Evolutionary conservation across 352 stramenopile species (phyloP), one percentile per base, ranked within the genome.

Genomic region (Pythium rishiriense): DNA sequence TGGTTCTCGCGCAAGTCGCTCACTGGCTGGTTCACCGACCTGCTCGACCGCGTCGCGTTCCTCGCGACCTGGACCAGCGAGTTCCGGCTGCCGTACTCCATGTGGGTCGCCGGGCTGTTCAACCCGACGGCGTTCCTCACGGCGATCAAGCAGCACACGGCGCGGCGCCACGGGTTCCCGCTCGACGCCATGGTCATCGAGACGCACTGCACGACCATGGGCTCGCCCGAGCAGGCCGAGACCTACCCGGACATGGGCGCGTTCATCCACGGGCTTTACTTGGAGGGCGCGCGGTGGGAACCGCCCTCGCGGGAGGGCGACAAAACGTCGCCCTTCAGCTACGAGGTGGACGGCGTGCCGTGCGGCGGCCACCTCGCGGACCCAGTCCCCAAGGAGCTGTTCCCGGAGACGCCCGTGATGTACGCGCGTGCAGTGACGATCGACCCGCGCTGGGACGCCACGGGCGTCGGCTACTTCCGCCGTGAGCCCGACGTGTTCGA

Each of bases 341-440:
- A 94, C 49, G 76, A 98, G 19, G 52, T 90, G 11, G 96, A 98
- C 50, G 84, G 81, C 15, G 78, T 98, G 24, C 61, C 81, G 6
- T 98, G 90, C 47, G 86, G 80, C 25, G 95, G 94, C 5, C 79
- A 89, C 58, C 66, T 99, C 26, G 70, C 83, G 8, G 94, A 98
- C 39, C 93, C 89, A 14, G 77, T 83, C 45, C 90, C 98, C 25
- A 99, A 99, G 64, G 92, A 98, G 74, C 70, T 98, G 15, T 80
- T 98, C 25, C 87, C 90, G 1, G 65, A 72, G 17, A 76, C 91
- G 50, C 96, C 74, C 24, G 85, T 99, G 22, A 73, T 99, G 8
- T 98, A 98, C 66, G 85, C 97, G n/a, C 96, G 97, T 33, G 96
- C 94, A 25, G 94, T 99, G 25, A 62, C 78, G 29, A 90, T 99